Evolutionary conservation across 2,329 filamentous ascomycete species (phyloP), one percentile per base, ranked within the genome.

Genomic region (Paecilomyces formosus): DNA sequence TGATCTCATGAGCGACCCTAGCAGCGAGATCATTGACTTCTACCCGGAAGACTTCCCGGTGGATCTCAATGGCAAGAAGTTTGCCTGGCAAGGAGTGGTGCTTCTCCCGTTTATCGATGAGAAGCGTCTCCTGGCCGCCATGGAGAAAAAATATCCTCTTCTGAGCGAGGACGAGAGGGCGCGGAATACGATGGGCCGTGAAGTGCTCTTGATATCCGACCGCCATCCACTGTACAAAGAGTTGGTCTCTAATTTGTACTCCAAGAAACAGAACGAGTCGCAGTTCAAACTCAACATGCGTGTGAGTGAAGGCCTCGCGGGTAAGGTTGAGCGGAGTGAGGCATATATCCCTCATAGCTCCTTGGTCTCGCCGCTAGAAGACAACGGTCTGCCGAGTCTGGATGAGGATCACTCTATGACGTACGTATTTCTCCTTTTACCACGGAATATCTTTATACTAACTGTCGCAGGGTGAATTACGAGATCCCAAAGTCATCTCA

Each of bases 1-100:
- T 69, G 82, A 88, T 57, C 82, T 99, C 18, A 99, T 99, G 94
- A 88, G 87, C 26, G 82, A 95, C 9, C 82, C 88, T 13, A 86
- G 96, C 53, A 97, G 92, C 68, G 87, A 92, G 54, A 97, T 99
- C 66, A 90, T 96, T 64, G 93, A 99, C 72, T 99, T 99, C 73
- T 99, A 99, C 68, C 95, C 95, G 0, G 89, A 92, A 69, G 90
- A 96, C 24, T 99, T 99, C 66, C 86, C 89, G 15, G 84, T 97
- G 56, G 94, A 99, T 73, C 78, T 97, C 50, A 99, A 99, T 65
- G 94, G 94, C 57, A 97, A 97, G 79, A 99, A 97, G 72, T 95
- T 97, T 77, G 91, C 92, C 0, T 99, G 95, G 94, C 93, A 97
- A 73, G 94, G 94, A 63, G 88, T 99, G 56, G 92, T 91, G 2